Evolutionary conservation across 1,284 basidiomycete species (phyloP).

Genomic region (Ustilago sp.): DNA sequence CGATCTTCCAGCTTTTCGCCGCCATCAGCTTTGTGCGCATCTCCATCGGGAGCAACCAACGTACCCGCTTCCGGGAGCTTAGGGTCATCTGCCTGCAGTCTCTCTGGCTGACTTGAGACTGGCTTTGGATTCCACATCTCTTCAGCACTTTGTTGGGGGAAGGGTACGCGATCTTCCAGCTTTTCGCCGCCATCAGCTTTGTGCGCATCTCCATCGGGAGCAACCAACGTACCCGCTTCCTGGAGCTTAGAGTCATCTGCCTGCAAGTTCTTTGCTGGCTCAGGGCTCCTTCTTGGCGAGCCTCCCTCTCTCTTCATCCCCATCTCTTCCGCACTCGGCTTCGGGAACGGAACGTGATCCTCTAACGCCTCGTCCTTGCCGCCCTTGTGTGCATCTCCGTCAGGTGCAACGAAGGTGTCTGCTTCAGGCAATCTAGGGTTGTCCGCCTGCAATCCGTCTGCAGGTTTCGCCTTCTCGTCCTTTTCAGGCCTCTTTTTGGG

Average conservation of each 20-base stretch:
- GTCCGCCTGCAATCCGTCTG: neutral
- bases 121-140: slow-evolving; percentile 3
- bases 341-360: slow-evolving; percentile 3
- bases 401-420: slow-evolving; percentile 1
- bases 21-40: neutral
- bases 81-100: neutral
- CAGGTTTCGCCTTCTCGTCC: neutral
- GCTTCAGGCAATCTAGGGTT: slow-evolving; percentile 4
- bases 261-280: neutral
- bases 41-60: neutral
- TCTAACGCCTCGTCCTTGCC: neutral
- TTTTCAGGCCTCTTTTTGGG: neutral
- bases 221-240: neutral
- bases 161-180: slow-evolving; percentile 3
- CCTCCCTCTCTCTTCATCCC: neutral
- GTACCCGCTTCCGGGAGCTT: slow-evolving; percentile 2
- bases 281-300: too few relatives aligned
- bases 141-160: neutral
- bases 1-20: neutral
- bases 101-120: neutral
- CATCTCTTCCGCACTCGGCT: slow-evolving; percentile 3
- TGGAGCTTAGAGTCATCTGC: neutral
- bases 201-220: neutral
- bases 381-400: neutral
- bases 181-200: neutral